A percentile compares a stretch with the other conserved stretches of the same genome.
These are phyloP conservation scores for Antitrichia curtipendula DNA, from an alignment of 225 moss, liverwort and hornwort genomes.

Conservation along the genomic window DNA sequence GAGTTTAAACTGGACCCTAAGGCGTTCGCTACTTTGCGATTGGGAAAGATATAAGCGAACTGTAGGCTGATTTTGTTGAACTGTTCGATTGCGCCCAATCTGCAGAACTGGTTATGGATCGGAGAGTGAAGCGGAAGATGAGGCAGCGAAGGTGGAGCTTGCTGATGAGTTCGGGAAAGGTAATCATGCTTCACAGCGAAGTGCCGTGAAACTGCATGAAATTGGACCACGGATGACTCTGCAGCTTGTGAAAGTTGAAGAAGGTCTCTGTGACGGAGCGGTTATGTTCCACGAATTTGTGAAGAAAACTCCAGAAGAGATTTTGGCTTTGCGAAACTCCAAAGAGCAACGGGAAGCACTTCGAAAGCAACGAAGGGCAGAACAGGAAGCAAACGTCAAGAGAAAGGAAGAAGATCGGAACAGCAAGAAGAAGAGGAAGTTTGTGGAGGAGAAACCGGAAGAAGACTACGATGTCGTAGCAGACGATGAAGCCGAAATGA, in stretches of 20 bases:
- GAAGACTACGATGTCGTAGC: slow-evolving; percentile 23
- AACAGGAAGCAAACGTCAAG: slow-evolving; percentile 89
- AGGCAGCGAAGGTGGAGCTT: slow-evolving; percentile 70
- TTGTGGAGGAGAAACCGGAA: slow-evolving; percentile 15
- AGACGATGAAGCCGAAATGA: slow-evolving; percentile 28
- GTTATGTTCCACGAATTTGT: slow-evolving; percentile 95
- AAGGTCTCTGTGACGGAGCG: slow-evolving; percentile 83
- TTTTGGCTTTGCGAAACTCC: slow-evolving; percentile 51
- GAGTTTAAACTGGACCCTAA: background rate
- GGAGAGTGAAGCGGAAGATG: slow-evolving; percentile 95
- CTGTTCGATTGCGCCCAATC: background rate
- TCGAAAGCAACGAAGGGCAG: slow-evolving; percentile 84
- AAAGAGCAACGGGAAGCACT: slow-evolving; percentile 79
- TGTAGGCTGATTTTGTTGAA: background rate
- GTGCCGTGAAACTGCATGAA: slow-evolving; percentile 91
- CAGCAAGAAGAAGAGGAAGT: slow-evolving; percentile 31
- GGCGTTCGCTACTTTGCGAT: too few relatives aligned
- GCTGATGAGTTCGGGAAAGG: slow-evolving; percentile 83
- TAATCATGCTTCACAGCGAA: slow-evolving; percentile 81
- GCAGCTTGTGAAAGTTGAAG: slow-evolving; percentile 96
- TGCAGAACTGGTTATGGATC: slow-evolving; percentile 83
- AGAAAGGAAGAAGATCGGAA: slow-evolving; percentile 53
- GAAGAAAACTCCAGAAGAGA: slow-evolving; percentile 77
- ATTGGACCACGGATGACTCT: slow-evolving; percentile 83
- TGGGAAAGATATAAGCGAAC: background rate